Evolutionary conservation across 805 yeast species (phyloP).

Genomic region (Metschnikowia kofuensis): DNA sequence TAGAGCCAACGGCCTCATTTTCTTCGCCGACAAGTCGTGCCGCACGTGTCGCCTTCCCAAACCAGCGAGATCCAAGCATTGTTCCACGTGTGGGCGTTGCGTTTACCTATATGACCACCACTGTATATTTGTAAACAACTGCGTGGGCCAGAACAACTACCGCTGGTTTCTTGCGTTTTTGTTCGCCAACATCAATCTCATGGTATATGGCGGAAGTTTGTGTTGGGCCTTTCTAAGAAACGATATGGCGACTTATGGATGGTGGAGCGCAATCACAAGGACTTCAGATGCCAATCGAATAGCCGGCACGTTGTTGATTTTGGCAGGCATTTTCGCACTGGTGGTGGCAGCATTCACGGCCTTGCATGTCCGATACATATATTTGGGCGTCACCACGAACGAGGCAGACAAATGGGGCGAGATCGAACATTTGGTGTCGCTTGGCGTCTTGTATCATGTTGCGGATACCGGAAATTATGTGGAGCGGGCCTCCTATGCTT

Average conservation of each 20-base stretch:
- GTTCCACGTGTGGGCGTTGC: slow-evolving; percentile 57
- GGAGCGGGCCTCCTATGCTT: slow-evolving; percentile 19
- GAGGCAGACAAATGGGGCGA: slow-evolving; percentile 72
- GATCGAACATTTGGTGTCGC: slow-evolving; percentile 36
- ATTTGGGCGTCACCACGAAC: slow-evolving; percentile 71
- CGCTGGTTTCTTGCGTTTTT: slow-evolving; percentile 59
- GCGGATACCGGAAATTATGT: slow-evolving; percentile 17
- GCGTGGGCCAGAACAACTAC: slow-evolving; percentile 68
- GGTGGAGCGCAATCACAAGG: slow-evolving; percentile 22
- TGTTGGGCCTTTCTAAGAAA: slow-evolving; percentile 24
- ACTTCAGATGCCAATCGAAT: slow-evolving; percentile 34
- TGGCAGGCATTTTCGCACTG: slow-evolving; percentile 43
- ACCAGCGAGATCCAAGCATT: slow-evolving; percentile 67
- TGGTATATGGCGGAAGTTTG: slow-evolving; percentile 42
- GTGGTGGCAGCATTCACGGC: slow-evolving; percentile 43
- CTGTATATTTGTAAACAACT: slow-evolving; percentile 67
- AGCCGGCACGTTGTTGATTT: slow-evolving; percentile 42
- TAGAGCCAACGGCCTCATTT: slow-evolving; percentile 51
- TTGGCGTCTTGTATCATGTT: slow-evolving; percentile 14
- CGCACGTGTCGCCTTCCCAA: slow-evolving; percentile 44
- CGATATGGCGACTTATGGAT: slow-evolving; percentile 9
- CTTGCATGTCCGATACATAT: slow-evolving; percentile 39
- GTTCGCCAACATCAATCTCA: slow-evolving; percentile 35
- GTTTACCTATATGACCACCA: slow-evolving; percentile 54
- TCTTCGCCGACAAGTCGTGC: slow-evolving; percentile 45